Base-by-base conservation (phyloP, 495 filamentous ascomycete species). In the Xylaria telfairii region DNA sequence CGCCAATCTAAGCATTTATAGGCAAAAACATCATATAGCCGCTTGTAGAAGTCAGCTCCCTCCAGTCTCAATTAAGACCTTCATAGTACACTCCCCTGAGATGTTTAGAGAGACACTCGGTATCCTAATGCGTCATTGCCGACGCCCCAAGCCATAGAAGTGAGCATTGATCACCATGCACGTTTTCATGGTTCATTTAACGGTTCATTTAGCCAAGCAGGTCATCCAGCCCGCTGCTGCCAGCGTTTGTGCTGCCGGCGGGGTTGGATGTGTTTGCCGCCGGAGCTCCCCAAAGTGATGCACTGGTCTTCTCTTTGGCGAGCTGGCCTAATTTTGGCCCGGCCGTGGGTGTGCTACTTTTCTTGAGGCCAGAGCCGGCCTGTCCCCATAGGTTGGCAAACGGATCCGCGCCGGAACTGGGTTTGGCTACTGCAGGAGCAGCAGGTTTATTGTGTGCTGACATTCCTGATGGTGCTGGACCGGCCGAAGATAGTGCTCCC, bases 231-330 rank as follows among this genome's bases (percentile, higher is more conserved):
- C 80, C 80, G 49, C 79, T 81, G 56, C 80, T 77, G 26, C 69
- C 56, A 32, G 73, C 53, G 44, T 72, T 70, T n/a, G 70, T 65
- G 65, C 70, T 61, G 30, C 64, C 68, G 59, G 79, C 47, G 34
- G 84, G 75, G 8, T 81, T 79, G 4, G 84, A 41, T 17, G 73
- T 71, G 30, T 65, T 74, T 51, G 85, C 74, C 42, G 89, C 83
- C 5, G 87, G 84, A 8, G 91, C 86, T 12, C 96, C 96, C 94
- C 96, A 99, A 74, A 99, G 93, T 2, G 95, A 94, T 2, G 93
- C 93, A 78, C 90, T 94, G 47, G 93, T 93, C 84, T 97, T 97
- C 80, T 98, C 92, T 84, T 97, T 97, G 53, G 94, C 95, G 83
- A 99, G 92, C 77, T 95, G 93, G 26, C 93, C 94, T 72, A 99